Conservation (phyloP, 1,284 basidiomycete genomes). For the Sporisorium graminicola region DNA sequence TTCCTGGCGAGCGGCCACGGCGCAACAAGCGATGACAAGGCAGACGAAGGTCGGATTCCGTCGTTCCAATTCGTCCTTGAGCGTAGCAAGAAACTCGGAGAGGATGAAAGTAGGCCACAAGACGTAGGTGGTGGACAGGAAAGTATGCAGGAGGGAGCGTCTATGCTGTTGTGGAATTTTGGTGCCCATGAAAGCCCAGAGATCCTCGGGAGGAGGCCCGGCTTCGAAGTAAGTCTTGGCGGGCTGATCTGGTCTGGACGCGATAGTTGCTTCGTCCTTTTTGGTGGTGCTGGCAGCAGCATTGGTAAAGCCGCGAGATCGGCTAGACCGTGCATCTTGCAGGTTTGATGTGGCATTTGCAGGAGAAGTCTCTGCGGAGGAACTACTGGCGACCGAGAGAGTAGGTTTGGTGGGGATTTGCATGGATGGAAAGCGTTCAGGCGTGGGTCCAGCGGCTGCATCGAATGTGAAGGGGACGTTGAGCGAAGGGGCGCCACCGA, state of each 20-base stretch:
- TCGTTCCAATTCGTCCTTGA: conserved; percentile 41
- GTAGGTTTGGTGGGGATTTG: conserved; percentile 30
- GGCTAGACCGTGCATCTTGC: conserved; percentile 8
- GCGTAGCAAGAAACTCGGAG: conserved; percentile 47
- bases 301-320: conserved; percentile 19
- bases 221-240: conserved; percentile 35
- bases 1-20: conserved; percentile 48
- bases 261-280: not conserved
- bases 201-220: conserved; percentile 40
- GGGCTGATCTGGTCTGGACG: conserved; percentile 22
- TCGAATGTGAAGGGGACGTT: conserved; percentile 51
- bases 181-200: conserved; percentile 48
- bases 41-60: conserved; percentile 46
- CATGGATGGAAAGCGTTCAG: conserved; percentile 36
- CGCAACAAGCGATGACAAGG: conserved; percentile 51
- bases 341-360: conserved; percentile 10
- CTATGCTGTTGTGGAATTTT: conserved; percentile 51
- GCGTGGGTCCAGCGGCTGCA: conserved; percentile 31
- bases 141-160: conserved; percentile 46
- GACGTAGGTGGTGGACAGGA: conserved; percentile 52
- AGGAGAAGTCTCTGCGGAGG: conserved; percentile 46
- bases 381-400: conserved; percentile 38
- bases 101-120: conserved; percentile 53
- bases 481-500: conserved; percentile 41
- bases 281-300: conserved; percentile 9